Percentiles rank a stretch among this genome's conserved stretches.
phyloP scores from a whole-genome alignment of 306 rosid genomes.

The Pterocarpus santalinus region DNA sequence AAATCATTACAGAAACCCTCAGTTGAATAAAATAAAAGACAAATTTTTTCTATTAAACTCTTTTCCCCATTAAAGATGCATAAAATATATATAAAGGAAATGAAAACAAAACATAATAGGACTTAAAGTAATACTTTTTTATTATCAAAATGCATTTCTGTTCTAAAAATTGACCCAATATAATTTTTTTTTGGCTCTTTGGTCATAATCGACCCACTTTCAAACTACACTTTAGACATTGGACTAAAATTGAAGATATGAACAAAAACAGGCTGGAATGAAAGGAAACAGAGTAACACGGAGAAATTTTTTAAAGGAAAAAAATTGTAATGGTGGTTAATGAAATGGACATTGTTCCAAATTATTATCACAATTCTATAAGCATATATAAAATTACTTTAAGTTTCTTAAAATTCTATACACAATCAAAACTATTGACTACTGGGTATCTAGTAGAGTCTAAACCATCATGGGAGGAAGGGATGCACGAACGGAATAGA shows the following conservation, averaged over 20 bases:
- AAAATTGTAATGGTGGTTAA: constrained; percentile 33
- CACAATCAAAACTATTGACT: constrained; percentile 45
- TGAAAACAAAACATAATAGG: background rate
- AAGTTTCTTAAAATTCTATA: constrained; percentile 28
- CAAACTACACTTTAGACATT: constrained; percentile 42
- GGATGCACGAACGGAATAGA: constrained; percentile 6
- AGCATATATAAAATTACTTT: background rate
- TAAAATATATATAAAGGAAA: background rate
- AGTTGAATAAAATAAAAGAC: constrained; percentile 22
- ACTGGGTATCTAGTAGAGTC: constrained; percentile 36
- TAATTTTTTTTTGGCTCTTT: background rate
- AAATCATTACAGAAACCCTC: constrained; percentile 36
- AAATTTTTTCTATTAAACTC: constrained; percentile 26
- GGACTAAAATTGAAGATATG: constrained; percentile 32
- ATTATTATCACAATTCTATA: constrained; percentile 26
- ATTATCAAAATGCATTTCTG: constrained; percentile 7
- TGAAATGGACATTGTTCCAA: constrained; percentile 39
- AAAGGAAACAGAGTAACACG: constrained; percentile 35
- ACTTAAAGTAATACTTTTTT: background rate
- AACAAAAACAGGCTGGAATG: constrained; percentile 51
- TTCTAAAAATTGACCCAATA: constrained; percentile 22
- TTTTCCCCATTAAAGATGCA: constrained; percentile 23
- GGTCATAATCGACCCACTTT: constrained; percentile 17
- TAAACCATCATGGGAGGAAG: constrained; percentile 42
- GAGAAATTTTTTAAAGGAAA: constrained; percentile 32